These are phyloP conservation scores for Rosa hybrid DNA, from an alignment of 331 rosid species.

Conservation along the genomic window DNA sequence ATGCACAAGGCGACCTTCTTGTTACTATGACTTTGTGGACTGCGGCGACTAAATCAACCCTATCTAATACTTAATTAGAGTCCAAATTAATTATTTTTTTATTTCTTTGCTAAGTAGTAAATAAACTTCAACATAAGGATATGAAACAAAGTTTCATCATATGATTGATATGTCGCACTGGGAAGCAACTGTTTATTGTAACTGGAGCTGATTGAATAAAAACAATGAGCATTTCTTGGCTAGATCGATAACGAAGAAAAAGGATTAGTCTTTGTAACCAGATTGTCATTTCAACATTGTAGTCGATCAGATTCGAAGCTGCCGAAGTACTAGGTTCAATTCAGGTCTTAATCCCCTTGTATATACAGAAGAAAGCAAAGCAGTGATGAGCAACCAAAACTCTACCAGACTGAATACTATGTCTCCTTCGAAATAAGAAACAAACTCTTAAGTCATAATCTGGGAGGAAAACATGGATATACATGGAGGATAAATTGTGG, in stretches of 20 bases:
- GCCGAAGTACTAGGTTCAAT: background rate
- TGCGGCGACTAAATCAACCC: slow-evolving; percentile 39
- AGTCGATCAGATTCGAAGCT: background rate
- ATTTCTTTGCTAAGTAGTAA: background rate
- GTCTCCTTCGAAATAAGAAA: background rate
- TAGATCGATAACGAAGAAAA: background rate
- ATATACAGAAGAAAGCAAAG: background rate
- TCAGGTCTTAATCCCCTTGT: background rate
- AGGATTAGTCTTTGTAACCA: background rate
- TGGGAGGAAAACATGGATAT: background rate
- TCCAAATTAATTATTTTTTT: background rate
- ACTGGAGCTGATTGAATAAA: background rate
- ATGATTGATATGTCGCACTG: background rate
- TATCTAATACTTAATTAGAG: background rate
- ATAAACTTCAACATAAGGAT: background rate
- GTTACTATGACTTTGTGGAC: slow-evolving; percentile 50
- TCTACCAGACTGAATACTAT: background rate
- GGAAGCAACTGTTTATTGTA: background rate
- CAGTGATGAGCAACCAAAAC: background rate
- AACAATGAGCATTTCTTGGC: background rate
- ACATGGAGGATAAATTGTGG: background rate
- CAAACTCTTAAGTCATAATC: background rate
- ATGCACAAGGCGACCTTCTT: slow-evolving; percentile 52
- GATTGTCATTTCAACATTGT: background rate
- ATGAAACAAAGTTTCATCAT: background rate